These are phyloP conservation scores for Pachyrhizus erosus DNA, from an alignment of 306 rosid species.

Conservation along the genomic window DNA sequence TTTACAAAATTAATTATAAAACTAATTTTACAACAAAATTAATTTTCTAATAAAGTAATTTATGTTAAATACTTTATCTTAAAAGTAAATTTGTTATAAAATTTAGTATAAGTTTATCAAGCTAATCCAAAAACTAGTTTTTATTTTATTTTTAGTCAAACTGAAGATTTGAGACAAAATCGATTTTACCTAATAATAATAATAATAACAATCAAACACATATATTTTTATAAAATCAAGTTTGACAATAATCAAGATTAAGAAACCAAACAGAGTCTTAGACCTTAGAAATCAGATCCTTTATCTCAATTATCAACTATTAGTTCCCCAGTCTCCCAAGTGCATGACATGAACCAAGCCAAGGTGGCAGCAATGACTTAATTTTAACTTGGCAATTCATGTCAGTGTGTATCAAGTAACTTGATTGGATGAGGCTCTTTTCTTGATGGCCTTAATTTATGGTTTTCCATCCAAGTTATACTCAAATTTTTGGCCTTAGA, in stretches of 20 bases:
- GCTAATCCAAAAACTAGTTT: no score
- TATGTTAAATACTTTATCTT: no score
- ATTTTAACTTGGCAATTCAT: not conserved
- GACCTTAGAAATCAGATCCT: not conserved
- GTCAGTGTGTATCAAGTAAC: conserved; percentile 8
- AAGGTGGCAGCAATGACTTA: not conserved
- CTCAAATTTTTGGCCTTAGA: conserved; percentile 48
- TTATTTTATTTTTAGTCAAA: no score
- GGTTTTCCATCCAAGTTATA: conserved; percentile 34
- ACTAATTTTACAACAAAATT: no score
- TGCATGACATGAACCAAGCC: not conserved
- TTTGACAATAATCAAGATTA: not conserved
- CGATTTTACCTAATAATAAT: no score
- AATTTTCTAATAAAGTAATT: no score
- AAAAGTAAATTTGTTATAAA: no score
- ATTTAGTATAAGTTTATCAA: no score
- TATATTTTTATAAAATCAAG: not conserved
- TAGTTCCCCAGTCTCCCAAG: not conserved
- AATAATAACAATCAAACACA: no score
- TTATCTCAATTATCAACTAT: not conserved
- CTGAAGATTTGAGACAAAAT: no score
- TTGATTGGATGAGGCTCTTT: conserved; percentile 31
- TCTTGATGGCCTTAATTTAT: not conserved
- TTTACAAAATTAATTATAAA: no score
- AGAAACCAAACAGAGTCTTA: not conserved